Conservation (phyloP, 441 rosid genomes). For the Raphanus hybrid region DNA sequence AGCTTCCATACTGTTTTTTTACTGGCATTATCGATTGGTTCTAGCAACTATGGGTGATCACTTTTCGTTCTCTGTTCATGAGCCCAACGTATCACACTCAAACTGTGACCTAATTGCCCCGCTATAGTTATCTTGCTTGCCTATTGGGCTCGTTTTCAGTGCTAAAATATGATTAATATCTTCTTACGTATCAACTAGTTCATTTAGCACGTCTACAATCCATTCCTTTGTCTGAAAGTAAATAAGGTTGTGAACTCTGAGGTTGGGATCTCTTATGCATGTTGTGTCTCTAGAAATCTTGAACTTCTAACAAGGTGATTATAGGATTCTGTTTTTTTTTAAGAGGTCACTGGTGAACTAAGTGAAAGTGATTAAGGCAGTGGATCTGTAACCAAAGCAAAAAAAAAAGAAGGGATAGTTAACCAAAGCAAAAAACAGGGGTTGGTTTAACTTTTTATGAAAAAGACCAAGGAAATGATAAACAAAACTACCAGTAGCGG, state of each 20-base stretch:
- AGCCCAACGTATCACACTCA: not conserved
- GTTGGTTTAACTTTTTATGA: not conserved
- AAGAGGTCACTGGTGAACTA: not conserved
- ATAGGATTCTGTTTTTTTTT: not conserved
- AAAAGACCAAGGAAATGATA: not conserved
- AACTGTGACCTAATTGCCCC: not conserved
- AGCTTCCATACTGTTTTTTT: not conserved
- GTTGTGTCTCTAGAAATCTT: not conserved
- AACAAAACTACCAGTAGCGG: not conserved
- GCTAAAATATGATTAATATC: not conserved
- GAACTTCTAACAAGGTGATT: not conserved
- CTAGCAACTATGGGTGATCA: not conserved
- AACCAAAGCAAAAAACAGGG: not conserved
- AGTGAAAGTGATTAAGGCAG: not conserved
- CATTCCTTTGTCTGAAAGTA: not conserved
- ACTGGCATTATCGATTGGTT: not conserved
- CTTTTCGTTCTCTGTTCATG: not conserved
- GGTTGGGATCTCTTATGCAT: not conserved
- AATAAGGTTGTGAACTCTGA: not conserved
- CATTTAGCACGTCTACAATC: not conserved
- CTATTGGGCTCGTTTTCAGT: not conserved
- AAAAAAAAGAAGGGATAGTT: not conserved
- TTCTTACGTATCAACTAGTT: not conserved
- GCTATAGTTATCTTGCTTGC: not conserved
- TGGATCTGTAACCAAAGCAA: not conserved